Percentiles rank a stretch among this genome's conserved stretches.
These are phyloP conservation scores for Zoysia japonica DNA, from an alignment of 176 grass and related monocot genomes.

Conservation along the genomic window DNA sequence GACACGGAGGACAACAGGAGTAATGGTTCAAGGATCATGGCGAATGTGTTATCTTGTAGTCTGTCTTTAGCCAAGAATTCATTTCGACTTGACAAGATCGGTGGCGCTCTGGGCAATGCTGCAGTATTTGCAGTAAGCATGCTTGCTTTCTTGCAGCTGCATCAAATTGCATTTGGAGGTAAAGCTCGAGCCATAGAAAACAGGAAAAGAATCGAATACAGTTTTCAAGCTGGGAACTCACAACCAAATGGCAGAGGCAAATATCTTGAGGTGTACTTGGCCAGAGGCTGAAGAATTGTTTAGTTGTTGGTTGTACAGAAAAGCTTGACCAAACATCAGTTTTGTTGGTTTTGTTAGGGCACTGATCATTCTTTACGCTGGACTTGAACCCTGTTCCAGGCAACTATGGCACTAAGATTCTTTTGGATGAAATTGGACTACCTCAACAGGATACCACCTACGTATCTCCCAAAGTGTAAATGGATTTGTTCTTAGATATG, in stretches of 20 bases:
- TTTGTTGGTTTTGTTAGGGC: constrained; percentile 42
- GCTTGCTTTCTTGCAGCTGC: constrained; percentile 75
- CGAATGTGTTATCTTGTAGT: constrained; percentile 54
- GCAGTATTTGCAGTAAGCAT: constrained; percentile 79
- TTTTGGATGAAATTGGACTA: constrained; percentile 38
- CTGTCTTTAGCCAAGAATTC: constrained; percentile 62
- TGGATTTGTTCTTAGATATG: constrained; percentile 30
- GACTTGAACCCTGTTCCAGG: constrained; percentile 26
- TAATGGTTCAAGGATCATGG: constrained; percentile 53
- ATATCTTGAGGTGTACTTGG: constrained; percentile 66
- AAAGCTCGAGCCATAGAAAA: constrained; percentile 25
- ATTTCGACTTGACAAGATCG: constrained; percentile 46
- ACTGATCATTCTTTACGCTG: constrained; percentile 54
- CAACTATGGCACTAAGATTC: constrained; percentile 34
- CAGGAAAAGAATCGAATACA: constrained; percentile 44
- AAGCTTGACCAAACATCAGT: constrained; percentile 36
- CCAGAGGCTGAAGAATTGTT: constrained; percentile 57
- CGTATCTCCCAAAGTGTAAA: constrained; percentile 42
- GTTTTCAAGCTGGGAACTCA: constrained; percentile 39
- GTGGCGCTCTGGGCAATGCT: constrained; percentile 60
- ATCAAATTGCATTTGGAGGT: constrained; percentile 59
- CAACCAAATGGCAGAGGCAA: constrained; percentile 43
- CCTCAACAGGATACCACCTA: constrained; percentile 11
- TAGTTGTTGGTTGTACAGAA: constrained; percentile 43
- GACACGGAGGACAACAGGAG: constrained; percentile 33